Evolutionary conservation across 2,329 filamentous ascomycete species (phyloP), one percentile per base, ranked within the genome.

Genomic region (Grosmannia clavigera): DNA sequence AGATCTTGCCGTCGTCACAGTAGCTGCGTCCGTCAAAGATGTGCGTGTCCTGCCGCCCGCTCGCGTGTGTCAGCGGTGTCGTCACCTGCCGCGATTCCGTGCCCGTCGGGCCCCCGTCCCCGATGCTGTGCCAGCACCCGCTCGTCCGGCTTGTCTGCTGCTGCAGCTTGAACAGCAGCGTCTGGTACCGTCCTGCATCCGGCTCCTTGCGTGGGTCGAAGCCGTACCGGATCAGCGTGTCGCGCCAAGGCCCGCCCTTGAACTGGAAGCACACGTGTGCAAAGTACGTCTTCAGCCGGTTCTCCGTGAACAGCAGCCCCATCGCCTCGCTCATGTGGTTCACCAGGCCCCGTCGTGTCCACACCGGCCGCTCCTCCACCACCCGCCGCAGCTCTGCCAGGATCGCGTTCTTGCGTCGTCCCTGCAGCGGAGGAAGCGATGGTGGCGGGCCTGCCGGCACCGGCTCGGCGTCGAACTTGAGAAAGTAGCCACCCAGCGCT

Each of bases 261-360:
- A 97, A 96, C 72, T 92, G 90, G 73, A 96, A 99, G 10, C 88
- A 91, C 5, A 90, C 84, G 67, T 94, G 92, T 64, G 90, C 87
- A 58, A 92, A 81, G 55, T 88, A 88, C 68, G 87, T 81, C 67
- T 90, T 87, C 62, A 96, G 72, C 51, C 80, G 73, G 61, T 81
- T 80, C 70, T 77, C 82, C 22, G 68, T 70, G 46, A 72, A 67
- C 7, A 52, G 56, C 64, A 61, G 59, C 46, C 60, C 62, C 60
- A 60, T 60, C 46, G 76, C 74, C 55, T 73, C 74, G 56, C 74
- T 73, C 35, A 96, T 77, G 58, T 81, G 79, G 71, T 96, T 96
- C 66, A 87, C 79, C 16, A 96, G 78, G 2, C 87, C 87, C 25
- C 92, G 84, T 0, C 92, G 83, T 3, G 92, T 96, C 84, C 92